These are phyloP conservation scores for Alternaria panax DNA, from an alignment of 2,329 filamentous ascomycete genomes.

Conservation along the genomic window DNA sequence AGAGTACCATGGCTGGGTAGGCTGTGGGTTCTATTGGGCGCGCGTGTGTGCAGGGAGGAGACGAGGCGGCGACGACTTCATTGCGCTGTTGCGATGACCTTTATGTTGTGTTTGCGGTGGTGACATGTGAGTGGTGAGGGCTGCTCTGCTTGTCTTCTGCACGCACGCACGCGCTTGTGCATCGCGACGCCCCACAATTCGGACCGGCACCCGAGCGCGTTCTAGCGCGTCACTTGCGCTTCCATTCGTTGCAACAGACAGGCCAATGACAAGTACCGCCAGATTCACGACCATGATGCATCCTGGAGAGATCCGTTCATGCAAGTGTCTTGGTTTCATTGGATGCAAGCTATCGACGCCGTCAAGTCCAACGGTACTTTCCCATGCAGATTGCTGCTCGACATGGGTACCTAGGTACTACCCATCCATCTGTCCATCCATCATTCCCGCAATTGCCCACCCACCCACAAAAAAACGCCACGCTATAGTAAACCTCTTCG, in stretches of 20 bases:
- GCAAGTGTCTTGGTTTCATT: too few relatives aligned
- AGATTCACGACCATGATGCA: too few relatives aligned
- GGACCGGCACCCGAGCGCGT: slow-evolving; percentile 14
- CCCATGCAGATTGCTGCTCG: not conserved
- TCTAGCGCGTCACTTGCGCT: not conserved
- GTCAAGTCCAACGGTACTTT: not conserved
- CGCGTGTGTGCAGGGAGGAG: not conserved
- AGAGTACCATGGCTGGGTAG: slow-evolving; percentile 19
- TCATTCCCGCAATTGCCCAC: not conserved
- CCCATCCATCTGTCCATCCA: not conserved
- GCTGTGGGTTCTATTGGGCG: not conserved
- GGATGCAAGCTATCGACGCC: too few relatives aligned
- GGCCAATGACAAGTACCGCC: too few relatives aligned
- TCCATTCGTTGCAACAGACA: too few relatives aligned
- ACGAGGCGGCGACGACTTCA: not conserved
- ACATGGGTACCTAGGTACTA: too few relatives aligned
- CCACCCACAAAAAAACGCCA: not conserved
- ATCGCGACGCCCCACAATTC: slow-evolving; percentile 16
- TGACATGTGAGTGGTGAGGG: not conserved
- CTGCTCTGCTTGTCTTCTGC: not conserved
- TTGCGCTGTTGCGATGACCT: not conserved
- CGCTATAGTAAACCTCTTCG: slow-evolving; percentile 1
- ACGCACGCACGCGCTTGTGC: not conserved
- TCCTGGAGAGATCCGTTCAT: too few relatives aligned
- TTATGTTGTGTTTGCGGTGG: not conserved